phyloP scores from a whole-genome alignment of 1,284 basidiomycete species.

The Stygiomarasmius scandens region DNA sequence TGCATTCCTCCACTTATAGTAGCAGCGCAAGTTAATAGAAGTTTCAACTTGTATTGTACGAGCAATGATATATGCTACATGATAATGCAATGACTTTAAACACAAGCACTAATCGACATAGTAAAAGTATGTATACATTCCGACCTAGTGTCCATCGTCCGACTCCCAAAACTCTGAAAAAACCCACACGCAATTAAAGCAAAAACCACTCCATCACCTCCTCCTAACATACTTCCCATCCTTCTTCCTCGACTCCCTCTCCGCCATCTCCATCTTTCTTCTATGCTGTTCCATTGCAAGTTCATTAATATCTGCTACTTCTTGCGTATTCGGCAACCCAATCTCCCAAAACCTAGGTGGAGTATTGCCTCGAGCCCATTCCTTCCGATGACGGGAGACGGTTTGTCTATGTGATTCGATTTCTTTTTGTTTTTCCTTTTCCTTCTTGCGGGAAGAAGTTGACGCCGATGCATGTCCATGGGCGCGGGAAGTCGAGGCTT shows the following conservation, averaged over 20 bases:
- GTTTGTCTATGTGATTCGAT: conserved; percentile 67
- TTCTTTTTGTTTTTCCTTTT: conserved; percentile 25
- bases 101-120: no score
- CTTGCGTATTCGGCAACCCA: conserved; percentile 84
- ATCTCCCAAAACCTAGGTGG: conserved; percentile 90
- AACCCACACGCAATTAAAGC: no score
- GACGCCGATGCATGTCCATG: background rate
- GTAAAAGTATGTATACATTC: no score
- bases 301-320: conserved; percentile 9
- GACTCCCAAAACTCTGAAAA: background rate
- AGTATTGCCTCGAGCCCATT: conserved; percentile 72
- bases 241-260: conserved; percentile 57
- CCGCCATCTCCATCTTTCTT: conserved; percentile 58
- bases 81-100: no score
- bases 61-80: no score
- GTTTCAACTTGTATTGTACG: no score
- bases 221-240: conserved; percentile 38
- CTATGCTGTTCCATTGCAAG: conserved; percentile 39
- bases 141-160: no score
- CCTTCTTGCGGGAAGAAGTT: background rate
- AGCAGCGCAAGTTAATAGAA: no score
- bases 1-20: no score
- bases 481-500: background rate
- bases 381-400: conserved; percentile 79
- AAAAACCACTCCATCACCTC: background rate